Conservation (phyloP, 116 monocot species). For the Phalaenopsis hybrid region DNA sequence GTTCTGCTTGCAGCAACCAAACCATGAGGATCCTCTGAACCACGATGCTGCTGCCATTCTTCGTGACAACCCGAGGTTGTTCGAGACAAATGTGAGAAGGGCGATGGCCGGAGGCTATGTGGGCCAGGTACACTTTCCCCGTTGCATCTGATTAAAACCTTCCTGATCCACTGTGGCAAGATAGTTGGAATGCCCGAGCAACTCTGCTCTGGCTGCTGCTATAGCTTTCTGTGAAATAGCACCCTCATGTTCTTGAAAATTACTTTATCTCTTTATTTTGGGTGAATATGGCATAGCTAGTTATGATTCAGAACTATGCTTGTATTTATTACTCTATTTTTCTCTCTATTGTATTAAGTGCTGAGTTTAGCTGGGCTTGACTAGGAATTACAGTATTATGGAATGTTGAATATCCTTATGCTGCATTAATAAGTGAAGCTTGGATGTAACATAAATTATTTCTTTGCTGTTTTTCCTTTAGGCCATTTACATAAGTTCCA, state of each 20-base stretch:
- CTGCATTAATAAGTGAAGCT: too few relatives aligned
- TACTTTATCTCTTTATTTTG: background rate
- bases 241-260: background rate
- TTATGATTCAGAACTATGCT: constrained; percentile 1
- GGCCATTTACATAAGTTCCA: too few relatives aligned
- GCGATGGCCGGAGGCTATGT: constrained; percentile 89
- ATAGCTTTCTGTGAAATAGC: background rate
- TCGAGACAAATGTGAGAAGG: constrained; percentile 76
- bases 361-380: background rate
- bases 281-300: background rate
- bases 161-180: background rate
- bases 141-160: constrained; percentile 34
- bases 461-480: too few relatives aligned
- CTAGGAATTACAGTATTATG: background rate
- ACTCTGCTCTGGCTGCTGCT: background rate
- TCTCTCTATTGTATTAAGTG: background rate
- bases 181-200: background rate
- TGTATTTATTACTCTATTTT: background rate
- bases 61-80: constrained; percentile 76
- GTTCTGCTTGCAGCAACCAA: constrained; percentile 69
- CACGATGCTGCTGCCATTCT: constrained; percentile 80
- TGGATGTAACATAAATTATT: too few relatives aligned
- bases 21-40: constrained; percentile 92
- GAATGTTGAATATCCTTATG: too few relatives aligned
- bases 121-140: constrained; percentile 59